phyloP scores from a whole-genome alignment of 768 basidiomycete genomes.

The Russula sp. region DNA sequence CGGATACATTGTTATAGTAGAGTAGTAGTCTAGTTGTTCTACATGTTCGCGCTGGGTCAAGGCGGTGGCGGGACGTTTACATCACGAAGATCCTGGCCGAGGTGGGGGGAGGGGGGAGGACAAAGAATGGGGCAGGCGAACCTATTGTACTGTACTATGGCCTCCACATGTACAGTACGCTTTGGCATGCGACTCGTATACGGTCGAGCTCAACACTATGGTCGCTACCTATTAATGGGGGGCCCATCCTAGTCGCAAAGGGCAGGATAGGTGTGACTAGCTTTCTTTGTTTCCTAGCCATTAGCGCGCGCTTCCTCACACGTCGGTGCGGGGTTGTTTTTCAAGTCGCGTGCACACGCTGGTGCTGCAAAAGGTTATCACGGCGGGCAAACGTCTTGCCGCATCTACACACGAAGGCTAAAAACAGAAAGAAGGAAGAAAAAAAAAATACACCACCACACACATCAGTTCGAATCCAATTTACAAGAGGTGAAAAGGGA shows the following conservation, averaged over 20 bases:
- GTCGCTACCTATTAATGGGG: background rate
- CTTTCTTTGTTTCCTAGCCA: background rate
- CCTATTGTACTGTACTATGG: background rate
- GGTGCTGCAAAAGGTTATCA: conserved; percentile 74
- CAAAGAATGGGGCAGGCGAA: no score
- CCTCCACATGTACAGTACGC: background rate
- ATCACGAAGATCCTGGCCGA: background rate
- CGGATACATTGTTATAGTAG: background rate
- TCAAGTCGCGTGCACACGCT: conserved; percentile 43
- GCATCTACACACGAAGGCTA: conserved; percentile 61
- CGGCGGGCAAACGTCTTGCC: conserved; percentile 63
- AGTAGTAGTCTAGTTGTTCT: background rate
- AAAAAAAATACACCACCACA: background rate
- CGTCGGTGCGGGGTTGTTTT: background rate
- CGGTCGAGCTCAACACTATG: no score
- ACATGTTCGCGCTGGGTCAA: background rate
- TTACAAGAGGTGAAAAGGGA: background rate
- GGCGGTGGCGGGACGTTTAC: background rate
- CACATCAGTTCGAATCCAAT: background rate
- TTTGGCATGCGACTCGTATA: background rate
- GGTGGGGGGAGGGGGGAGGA: no score
- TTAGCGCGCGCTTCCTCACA: background rate
- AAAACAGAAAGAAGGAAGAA: background rate
- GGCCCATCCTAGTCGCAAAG: background rate
- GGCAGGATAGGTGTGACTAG: background rate